Base-by-base conservation (phyloP, 768 basidiomycete genomes). In the Panaeolus papilionaceus region DNA sequence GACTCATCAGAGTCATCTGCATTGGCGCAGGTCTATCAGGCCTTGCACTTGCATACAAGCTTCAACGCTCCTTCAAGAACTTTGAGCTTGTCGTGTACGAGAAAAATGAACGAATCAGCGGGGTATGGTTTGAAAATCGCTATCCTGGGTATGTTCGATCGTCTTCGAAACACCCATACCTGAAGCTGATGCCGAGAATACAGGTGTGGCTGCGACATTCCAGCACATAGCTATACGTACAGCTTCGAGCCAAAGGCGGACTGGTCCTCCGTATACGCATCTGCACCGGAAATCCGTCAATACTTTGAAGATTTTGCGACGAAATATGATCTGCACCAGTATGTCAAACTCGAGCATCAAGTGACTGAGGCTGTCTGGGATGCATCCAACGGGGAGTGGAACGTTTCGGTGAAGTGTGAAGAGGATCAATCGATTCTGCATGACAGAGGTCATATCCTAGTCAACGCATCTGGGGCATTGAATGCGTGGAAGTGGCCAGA, bases 401-500 rank as follows among this genome's bases (percentile, higher is more conserved):
- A 74, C 20, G 64, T 79, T 37, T 75, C 76, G 2, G 67, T 78
- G 16, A 71, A 64, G 42, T 69, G 77, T 51, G 39, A 71, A 2
- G 39, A 61, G 12, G 70, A 71, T 8, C 72, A 71, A 2, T 68
- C 63, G 2, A 68, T 66, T 9, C 62, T 74, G 2, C 63, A 70
- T 2, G 76, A 78, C 23, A 66, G 66, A 33, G 75, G 75, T 39
- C 75, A 82, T 66, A 73, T 82, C 51, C 64, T 82, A 1, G 70
- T 82, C 45, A 78, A 79, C 44, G 79, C 72, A 2, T 42, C 68
- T 20, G 81, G 81, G 2, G 72, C 78, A 37, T 71, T 82, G 18
- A 82, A 81, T 64, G 69, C 73, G 1, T 82, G 81, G 81, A 73
- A 73, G 64, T 81, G 79, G 81, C 80, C 82, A 1, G 51, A 64